Evolutionary conservation across 305 asterid species (phyloP), one percentile per base, ranked within the genome.

Genomic region (Salvia sclarea): DNA sequence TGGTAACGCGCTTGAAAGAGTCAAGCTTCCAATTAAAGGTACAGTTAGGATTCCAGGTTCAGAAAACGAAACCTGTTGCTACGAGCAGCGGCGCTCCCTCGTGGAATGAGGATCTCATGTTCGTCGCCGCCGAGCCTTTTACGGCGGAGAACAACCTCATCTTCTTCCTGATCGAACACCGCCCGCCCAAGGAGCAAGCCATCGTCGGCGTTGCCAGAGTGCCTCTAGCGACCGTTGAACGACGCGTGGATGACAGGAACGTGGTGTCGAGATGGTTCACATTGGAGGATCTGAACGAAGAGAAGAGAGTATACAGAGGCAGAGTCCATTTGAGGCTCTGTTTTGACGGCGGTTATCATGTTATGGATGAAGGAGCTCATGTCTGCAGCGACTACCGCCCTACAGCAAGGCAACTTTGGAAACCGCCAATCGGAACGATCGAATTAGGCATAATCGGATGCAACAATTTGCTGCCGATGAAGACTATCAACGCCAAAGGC

Each of bases 291-390:
- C 84, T 80, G 14, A 77, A 77, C 0, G 88, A 79, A 25, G 85
- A 76, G 16, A 82, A 80, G 71, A 74, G 84, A 68, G 64, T 80
- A 0, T 87, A 87, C 73, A 83, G 68, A 68, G 98, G 96, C 5
- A 80, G 96, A 71, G 79, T 89, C 65, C 98, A 89, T 64, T 56
- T 91, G 70, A 69, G 84, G 38, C 75, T 89, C 2, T 91, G 96
- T 43, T 91, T 87, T 8, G 98, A 91, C 35, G 96, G 98, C 61
- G 96, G 98, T 24, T 91, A 91, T 76, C 98, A 89, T 67, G 98
- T 91, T 12, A 84, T 91, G 94, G 98, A 91, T 12, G 98, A 91
- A 62, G 88, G 87, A 0, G 86, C 88, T 31, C 81, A 89, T 14
- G 82, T 83, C 13, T 87, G 96, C 43, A 89, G 98, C 10, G 98